Conservation (phyloP, 768 basidiomycete genomes). For the Tulasnella sp. region DNA sequence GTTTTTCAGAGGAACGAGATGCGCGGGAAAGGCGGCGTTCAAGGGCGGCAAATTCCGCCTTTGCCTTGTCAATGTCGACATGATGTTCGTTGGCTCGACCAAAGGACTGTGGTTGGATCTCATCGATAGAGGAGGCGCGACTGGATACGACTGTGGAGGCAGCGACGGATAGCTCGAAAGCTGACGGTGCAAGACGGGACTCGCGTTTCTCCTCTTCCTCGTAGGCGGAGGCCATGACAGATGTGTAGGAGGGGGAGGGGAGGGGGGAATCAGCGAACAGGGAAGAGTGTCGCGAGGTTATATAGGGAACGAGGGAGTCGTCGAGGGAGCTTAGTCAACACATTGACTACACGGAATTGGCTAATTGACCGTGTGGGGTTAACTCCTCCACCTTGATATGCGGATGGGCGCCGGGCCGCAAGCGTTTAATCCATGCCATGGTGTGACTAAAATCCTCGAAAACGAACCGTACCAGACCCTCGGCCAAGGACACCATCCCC, state of each 20-base stretch:
- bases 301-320: background rate
- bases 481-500: no score
- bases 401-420: no score
- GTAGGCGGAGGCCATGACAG: background rate
- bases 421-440: no score
- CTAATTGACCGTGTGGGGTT: no score
- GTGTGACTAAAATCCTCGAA: no score
- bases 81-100: slow-evolving; percentile 6
- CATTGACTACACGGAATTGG: no score
- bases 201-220: background rate
- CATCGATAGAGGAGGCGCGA: background rate
- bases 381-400: no score
- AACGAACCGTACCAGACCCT: no score
- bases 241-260: background rate
- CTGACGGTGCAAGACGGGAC: background rate
- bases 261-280: background rate
- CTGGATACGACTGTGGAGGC: background rate
- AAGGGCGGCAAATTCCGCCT: slow-evolving; percentile 20
- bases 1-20: slow-evolving; percentile 2
- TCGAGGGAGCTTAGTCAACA: no score
- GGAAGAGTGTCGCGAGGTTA: background rate
- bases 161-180: background rate
- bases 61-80: slow-evolving; percentile 19
- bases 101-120: background rate
- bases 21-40: slow-evolving; percentile 17